Evolutionary conservation across 2,329 filamentous ascomycete genomes (phyloP).

Genomic region (Cercospora brassicicola): DNA sequence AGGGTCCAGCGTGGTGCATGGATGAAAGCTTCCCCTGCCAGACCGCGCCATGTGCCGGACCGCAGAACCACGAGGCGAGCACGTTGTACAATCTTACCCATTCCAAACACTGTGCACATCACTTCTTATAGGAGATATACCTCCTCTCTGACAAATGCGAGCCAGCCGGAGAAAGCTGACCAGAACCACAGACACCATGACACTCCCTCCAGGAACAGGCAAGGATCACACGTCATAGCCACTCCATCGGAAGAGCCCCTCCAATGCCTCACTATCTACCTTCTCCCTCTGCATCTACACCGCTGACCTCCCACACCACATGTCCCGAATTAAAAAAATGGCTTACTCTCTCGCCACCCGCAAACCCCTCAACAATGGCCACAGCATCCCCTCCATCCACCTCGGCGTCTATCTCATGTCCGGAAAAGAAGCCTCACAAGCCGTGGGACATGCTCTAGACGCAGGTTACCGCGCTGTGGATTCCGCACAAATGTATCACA

Average conservation of each 20-base stretch:
- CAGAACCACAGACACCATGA: neutral
- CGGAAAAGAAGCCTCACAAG: slow-evolving; percentile 58
- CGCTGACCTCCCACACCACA: slow-evolving; percentile 3
- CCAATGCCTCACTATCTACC: neutral
- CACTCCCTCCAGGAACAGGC: neutral
- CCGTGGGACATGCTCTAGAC: slow-evolving; percentile 50
- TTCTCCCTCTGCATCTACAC: neutral
- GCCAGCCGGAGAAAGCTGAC: neutral
- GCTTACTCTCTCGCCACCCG: slow-evolving; percentile 46
- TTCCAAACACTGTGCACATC: neutral
- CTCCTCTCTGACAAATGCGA: neutral
- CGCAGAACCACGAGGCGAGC: neutral
- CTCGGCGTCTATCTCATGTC: slow-evolving; percentile 73
- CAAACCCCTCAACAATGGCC: slow-evolving; percentile 61
- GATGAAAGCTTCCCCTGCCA: neutral
- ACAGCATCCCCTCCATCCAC: slow-evolving; percentile 69
- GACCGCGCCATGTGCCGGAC: neutral
- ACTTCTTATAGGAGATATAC: neutral
- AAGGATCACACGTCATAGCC: neutral
- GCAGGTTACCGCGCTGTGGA: slow-evolving; percentile 56
- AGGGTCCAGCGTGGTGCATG: neutral
- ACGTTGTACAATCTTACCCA: neutral
- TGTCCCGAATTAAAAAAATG: slow-evolving; percentile 25
- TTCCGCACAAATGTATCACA: slow-evolving; percentile 66
- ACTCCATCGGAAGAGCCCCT: neutral